Evolutionary conservation across 2,329 filamentous ascomycete species (phyloP).

Genomic region (Penicillium decumbens): DNA sequence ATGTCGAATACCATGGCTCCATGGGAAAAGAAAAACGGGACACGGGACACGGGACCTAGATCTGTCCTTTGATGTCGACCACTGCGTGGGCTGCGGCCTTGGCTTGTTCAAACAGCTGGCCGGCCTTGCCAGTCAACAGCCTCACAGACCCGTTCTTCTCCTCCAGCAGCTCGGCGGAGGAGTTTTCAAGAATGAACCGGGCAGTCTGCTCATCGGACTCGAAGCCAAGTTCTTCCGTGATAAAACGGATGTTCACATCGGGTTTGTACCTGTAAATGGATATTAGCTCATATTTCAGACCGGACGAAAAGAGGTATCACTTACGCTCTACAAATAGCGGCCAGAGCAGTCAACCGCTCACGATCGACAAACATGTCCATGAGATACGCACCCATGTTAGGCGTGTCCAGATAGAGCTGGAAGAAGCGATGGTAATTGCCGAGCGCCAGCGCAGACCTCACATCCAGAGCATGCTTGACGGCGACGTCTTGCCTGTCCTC

Average conservation of each 20-base stretch:
- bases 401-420: constrained; percentile 87
- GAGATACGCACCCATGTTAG: constrained; percentile 95
- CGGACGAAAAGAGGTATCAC: constrained; percentile 39
- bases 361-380: constrained; percentile 99
- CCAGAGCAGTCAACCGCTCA: constrained; percentile 84
- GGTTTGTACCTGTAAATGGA: constrained; percentile 73
- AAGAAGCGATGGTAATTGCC: constrained; percentile 99
- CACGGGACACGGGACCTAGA: constrained; percentile 40
- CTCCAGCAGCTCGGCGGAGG: constrained; percentile 70
- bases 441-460: constrained; percentile 84
- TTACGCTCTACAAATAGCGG: constrained; percentile 92
- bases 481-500: constrained; percentile 83
- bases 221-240: constrained; percentile 94
- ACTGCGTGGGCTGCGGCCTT: constrained; percentile 71
- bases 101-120: constrained; percentile 66
- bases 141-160: constrained; percentile 69
- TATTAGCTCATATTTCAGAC: background rate
- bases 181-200: constrained; percentile 80
- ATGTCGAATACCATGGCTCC: background rate
- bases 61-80: constrained; percentile 97
- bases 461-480: constrained; percentile 85
- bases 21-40: constrained; percentile 6
- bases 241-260: constrained; percentile 79
- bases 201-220: constrained; percentile 86
- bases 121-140: constrained; percentile 70